phyloP scores from a whole-genome alignment of 2,329 filamentous ascomycete species.

The Colletotrichum neosansevieriae region DNA sequence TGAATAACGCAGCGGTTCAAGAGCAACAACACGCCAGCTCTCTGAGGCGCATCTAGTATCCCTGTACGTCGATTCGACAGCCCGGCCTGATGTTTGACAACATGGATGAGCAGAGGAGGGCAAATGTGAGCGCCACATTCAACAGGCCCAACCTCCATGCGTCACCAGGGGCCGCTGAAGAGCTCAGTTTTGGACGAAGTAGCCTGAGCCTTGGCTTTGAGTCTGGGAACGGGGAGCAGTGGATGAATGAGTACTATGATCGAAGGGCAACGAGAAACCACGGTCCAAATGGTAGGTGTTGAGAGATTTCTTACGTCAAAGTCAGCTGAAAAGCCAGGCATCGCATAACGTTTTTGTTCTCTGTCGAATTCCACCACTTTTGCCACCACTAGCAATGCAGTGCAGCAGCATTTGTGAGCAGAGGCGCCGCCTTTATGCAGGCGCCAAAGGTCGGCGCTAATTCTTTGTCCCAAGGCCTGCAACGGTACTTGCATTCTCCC shows the following conservation, averaged over 20 bases:
- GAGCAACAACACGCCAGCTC: conserved; percentile 7
- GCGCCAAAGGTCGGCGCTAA: background rate
- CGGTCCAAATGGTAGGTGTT: conserved; percentile 35
- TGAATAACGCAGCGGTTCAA: conserved; percentile 7
- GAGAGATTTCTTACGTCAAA: background rate
- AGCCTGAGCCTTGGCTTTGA: conserved; percentile 9
- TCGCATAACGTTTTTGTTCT: too few species aligned
- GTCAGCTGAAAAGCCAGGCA: background rate
- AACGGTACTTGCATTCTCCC: background rate
- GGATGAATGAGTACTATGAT: conserved; percentile 38
- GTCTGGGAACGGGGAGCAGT: conserved; percentile 11
- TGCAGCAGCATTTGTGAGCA: background rate
- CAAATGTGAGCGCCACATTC: conserved; percentile 8
- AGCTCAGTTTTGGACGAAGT: conserved; percentile 17
- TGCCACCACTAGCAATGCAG: background rate
- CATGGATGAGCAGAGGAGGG: conserved; percentile 29
- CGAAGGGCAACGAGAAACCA: conserved; percentile 33
- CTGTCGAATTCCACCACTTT: background rate
- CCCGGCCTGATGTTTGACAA: background rate
- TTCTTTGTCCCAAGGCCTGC: background rate
- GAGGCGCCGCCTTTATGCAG: background rate
- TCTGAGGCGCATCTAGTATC: background rate
- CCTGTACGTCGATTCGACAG: background rate
- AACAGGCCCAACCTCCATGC: conserved; percentile 23
- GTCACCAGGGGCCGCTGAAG: conserved; percentile 7